Conservation (phyloP, 768 basidiomycete species). For the Mycena floridula region DNA sequence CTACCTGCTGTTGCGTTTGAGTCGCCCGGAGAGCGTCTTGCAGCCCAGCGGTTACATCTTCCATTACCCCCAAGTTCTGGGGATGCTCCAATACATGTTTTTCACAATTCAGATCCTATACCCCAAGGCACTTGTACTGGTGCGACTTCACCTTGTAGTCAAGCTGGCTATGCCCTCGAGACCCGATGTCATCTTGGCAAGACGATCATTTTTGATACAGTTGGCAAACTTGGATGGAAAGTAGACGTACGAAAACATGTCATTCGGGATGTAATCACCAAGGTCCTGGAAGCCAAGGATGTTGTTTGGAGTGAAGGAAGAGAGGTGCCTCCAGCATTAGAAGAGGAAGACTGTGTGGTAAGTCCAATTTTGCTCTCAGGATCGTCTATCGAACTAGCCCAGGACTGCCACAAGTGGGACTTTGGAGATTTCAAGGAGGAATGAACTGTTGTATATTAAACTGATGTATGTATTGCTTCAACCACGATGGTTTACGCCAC, state of each 20-base stretch:
- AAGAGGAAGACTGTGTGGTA: conserved; percentile 61
- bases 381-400: not conserved
- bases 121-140: conserved; percentile 82
- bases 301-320: conserved; percentile 44
- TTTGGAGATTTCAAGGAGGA: conserved; percentile 40
- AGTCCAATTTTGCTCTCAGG: conserved; percentile 11
- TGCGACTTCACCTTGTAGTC: conserved; percentile 65
- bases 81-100: conserved; percentile 57
- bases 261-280: conserved; percentile 65
- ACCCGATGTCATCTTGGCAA: conserved; percentile 85
- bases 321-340: conserved; percentile 53
- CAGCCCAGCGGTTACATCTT: conserved; percentile 80
- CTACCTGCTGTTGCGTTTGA: conserved; percentile 89
- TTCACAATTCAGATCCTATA: conserved; percentile 91
- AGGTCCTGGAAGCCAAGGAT: conserved; percentile 43
- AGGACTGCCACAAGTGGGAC: conserved; percentile 81
- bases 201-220: conserved; percentile 85
- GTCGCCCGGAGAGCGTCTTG: conserved; percentile 68
- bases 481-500: too few species aligned
- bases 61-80: conserved; percentile 54
- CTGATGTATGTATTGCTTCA: too few species aligned
- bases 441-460: too few species aligned
- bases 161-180: conserved; percentile 85
- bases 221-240: conserved; percentile 72
- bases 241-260: conserved; percentile 77